phyloP scores from a whole-genome alignment of 768 basidiomycete species.

The Tylopilus subfusipes region DNA sequence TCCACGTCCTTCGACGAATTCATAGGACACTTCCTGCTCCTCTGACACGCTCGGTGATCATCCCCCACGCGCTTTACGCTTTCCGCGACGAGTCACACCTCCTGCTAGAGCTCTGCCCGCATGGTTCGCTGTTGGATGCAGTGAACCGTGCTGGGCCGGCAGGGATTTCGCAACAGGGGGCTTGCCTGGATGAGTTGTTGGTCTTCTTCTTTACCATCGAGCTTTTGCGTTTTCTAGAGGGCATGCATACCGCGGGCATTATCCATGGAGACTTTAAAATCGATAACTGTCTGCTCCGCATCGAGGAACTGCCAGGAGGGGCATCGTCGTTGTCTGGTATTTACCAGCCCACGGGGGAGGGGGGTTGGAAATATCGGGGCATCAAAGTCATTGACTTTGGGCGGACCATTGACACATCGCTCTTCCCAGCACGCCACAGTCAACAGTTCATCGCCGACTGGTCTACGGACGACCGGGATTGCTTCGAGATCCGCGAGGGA shows the following conservation, averaged over 20 bases:
- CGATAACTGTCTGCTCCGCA: constrained; percentile 94
- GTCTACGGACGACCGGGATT: constrained; percentile 87
- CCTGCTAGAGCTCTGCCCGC: constrained; percentile 80
- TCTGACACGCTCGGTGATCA: constrained; percentile 66
- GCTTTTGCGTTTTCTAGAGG: constrained; percentile 77
- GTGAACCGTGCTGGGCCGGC: constrained; percentile 80
- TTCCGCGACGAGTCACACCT: constrained; percentile 90
- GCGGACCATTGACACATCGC: constrained; percentile 81
- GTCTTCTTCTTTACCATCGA: constrained; percentile 96
- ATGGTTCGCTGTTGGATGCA: constrained; percentile 88
- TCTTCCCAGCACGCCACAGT: constrained; percentile 61
- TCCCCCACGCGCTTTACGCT: constrained; percentile 75
- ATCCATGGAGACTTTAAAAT: constrained; percentile 99
- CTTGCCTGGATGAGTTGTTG: constrained; percentile 85
- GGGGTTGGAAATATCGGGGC: constrained; percentile 87
- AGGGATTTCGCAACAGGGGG: constrained; percentile 76
- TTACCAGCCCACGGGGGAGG: constrained; percentile 77
- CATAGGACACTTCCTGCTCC: constrained; percentile 61
- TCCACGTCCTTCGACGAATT: constrained; percentile 74
- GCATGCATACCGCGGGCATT: constrained; percentile 76
- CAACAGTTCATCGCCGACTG: constrained; percentile 88
- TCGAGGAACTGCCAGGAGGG: constrained; percentile 77
- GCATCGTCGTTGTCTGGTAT: constrained; percentile 63
- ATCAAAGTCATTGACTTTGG: constrained; percentile 96
- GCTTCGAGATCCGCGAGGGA: constrained; percentile 82